These are phyloP conservation scores for Stereum hirsutum DNA, from an alignment of 1,284 basidiomycete species.

Conservation along the genomic window DNA sequence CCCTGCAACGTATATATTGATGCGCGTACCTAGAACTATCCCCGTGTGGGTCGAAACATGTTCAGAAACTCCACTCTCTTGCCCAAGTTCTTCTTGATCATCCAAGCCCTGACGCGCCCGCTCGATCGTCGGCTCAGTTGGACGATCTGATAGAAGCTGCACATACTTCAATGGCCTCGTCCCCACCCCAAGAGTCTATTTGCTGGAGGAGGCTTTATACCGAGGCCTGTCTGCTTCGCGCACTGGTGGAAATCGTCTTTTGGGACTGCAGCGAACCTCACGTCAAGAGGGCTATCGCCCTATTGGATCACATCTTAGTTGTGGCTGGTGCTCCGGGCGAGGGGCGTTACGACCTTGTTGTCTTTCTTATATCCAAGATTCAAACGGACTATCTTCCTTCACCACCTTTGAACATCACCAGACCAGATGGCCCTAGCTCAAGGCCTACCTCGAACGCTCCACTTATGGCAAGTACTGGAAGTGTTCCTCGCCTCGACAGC, in stretches of 20 bases:
- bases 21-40: conserved; percentile 5
- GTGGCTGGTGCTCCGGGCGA: conserved; percentile 73
- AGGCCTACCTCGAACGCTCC: neutral
- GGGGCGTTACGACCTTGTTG: conserved; percentile 49
- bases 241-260: conserved; percentile 29
- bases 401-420: conserved; percentile 10
- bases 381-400: conserved; percentile 22
- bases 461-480: conserved; percentile 9
- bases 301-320: conserved; percentile 76
- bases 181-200: conserved; percentile 5
- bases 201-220: conserved; percentile 54
- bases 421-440: conserved; percentile 13
- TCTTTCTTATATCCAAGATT: conserved; percentile 43
- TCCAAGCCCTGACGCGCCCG: no score
- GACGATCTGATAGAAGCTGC: conserved; percentile 15
- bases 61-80: conserved; percentile 8
- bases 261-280: conserved; percentile 20
- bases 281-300: conserved; percentile 32
- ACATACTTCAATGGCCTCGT: conserved; percentile 15
- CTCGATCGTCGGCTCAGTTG: conserved; percentile 9
- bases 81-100: conserved; percentile 5
- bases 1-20: neutral
- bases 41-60: conserved; percentile 4
- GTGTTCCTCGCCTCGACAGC: conserved; percentile 26
- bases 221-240: conserved; percentile 49